Conservation (phyloP, 225 moss, liverwort and hornwort species). For the Pseudoscleropodium purum region DNA sequence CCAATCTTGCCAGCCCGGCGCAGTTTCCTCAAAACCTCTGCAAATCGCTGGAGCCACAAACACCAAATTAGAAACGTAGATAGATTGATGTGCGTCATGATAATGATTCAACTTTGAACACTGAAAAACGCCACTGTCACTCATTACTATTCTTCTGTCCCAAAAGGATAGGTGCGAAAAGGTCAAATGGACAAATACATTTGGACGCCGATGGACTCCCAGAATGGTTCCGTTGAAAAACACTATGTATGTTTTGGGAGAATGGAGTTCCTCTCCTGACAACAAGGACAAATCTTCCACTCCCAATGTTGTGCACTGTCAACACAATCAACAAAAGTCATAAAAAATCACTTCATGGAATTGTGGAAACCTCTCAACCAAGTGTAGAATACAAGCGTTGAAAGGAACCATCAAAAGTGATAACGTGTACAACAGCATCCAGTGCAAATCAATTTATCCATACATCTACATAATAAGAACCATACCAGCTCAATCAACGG, state of each 20-base stretch:
- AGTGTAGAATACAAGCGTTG: not conserved
- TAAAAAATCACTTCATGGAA: not conserved
- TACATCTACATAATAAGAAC: not conserved
- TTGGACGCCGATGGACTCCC: conserved; percentile 91
- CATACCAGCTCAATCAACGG: conserved; percentile 81
- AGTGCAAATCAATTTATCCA: not conserved
- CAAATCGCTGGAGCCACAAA: conserved; percentile 65
- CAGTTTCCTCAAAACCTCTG: conserved; percentile 71
- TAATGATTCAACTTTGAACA: not conserved
- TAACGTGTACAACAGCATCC: not conserved
- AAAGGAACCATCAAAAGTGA: not conserved
- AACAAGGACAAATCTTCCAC: conserved; percentile 88
- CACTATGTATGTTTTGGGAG: conserved; percentile 70
- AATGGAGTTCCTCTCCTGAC: conserved; percentile 97
- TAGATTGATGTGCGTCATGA: not conserved
- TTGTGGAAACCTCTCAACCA: not conserved
- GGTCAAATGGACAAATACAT: conserved; percentile 11
- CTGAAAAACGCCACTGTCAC: not conserved
- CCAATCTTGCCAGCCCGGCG: conserved; percentile 91
- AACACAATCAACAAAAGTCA: not conserved
- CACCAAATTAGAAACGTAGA: not conserved
- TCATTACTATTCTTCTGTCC: not conserved
- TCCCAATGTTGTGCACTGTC: conserved; percentile 87
- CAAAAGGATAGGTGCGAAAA: not conserved
- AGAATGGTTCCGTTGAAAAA: conserved; percentile 97